phyloP scores from a whole-genome alignment of 2,329 filamentous ascomycete genomes.

The Sporothrix phasma region DNA sequence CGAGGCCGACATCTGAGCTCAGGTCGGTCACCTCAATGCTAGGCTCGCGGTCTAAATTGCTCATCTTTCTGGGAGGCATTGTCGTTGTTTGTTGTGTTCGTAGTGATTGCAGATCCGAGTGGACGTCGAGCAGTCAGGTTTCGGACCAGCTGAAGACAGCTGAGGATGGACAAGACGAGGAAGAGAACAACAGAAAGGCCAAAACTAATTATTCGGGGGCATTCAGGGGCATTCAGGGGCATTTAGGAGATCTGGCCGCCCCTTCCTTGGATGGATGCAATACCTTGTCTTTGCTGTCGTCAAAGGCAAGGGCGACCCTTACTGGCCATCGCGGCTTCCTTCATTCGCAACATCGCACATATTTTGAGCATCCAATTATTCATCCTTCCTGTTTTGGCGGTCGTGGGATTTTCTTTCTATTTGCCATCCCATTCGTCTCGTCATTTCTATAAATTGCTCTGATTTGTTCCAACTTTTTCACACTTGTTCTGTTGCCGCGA shows the following conservation, averaged over 20 bases:
- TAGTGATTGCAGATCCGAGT: no score
- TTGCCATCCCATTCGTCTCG: neutral
- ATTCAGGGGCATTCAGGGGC: no score
- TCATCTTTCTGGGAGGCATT: constrained; percentile 10
- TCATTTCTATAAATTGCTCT: neutral
- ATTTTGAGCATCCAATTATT: no score
- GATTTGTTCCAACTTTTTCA: no score
- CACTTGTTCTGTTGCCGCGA: no score
- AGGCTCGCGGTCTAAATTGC: constrained; percentile 3
- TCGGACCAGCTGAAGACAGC: no score
- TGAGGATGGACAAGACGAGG: no score
- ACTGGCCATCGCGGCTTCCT: neutral
- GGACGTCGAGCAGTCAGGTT: neutral
- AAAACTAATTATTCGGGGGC: no score
- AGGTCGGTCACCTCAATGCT: constrained; percentile 5
- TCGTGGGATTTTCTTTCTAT: no score
- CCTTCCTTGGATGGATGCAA: neutral
- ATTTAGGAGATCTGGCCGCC: neutral
- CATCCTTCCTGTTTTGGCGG: neutral
- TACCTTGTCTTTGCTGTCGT: neutral
- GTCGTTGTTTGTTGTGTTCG: neutral
- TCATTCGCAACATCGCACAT: neutral
- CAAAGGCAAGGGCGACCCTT: neutral
- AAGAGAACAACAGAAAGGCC: neutral
- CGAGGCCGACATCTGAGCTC: neutral